Evolutionary conservation across 768 basidiomycete species (phyloP), one percentile per base, ranked within the genome.

Genomic region (Ramaria sp.): DNA sequence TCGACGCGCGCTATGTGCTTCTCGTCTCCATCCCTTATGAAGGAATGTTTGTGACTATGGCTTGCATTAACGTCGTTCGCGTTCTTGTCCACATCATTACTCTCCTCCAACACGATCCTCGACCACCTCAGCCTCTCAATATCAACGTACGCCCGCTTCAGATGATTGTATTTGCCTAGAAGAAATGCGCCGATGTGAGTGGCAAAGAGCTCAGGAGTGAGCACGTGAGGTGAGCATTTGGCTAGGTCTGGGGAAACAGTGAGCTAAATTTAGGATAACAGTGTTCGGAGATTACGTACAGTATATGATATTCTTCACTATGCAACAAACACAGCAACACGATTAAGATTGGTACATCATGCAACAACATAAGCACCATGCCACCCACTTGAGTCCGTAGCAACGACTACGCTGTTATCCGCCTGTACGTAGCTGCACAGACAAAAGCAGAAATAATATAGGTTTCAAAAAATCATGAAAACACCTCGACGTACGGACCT

Each of bases 11-110:
- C 75, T 30, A 83, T 64, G 3, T 81, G 75, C 72, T 88, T 95
- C 65, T 98, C 94, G 3, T 93, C 89, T 1, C 94, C 95, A 61
- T 97, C 90, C 22, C 94, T 74, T 55, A 77, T 73, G 68, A 95
- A 98, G 15, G 90, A 79, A 65, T 94, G 89, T 6, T 78, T 66
- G 65, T 97, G 93, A 1, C 71, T 71, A 57, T 73, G n/a, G n/a
- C n/a, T n/a, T n/a, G n/a, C n/a, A n/a, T n/a, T n/a, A n/a, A n/a
- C n/a, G n/a, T 8, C 32, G 2, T 34, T 34, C 32, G 32, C 32
- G 65, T 0, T 64, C 67, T 9, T n/a, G 2, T 9, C 42, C 13
- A 15, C 25, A 18, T 9, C 25, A 13, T 43, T 16, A 20, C 42
- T 16, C 18, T 15, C 10, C 1, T n/a, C 20, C 51, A 60, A 42